phyloP scores from a whole-genome alignment of 345 rosid species.

The Geranium brycei region DNA sequence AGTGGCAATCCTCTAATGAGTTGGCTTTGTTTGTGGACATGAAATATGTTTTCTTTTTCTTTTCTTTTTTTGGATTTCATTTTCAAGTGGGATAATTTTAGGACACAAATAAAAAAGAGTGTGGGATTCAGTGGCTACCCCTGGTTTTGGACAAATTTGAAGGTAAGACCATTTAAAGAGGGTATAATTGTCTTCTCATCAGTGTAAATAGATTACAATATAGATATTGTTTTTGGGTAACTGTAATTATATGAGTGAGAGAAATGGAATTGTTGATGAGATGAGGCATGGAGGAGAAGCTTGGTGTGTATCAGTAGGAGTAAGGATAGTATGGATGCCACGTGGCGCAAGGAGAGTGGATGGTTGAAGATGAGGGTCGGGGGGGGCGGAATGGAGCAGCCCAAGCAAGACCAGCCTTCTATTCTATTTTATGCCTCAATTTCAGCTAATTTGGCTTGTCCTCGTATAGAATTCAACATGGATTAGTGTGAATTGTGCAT shows the following conservation, averaged over 20 bases:
- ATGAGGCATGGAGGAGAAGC: slow-evolving; percentile 41
- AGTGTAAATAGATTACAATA: background rate
- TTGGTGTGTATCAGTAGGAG: slow-evolving; percentile 32
- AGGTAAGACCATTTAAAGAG: background rate
- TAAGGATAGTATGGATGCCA: slow-evolving; percentile 46
- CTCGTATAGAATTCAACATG: too few relatives aligned
- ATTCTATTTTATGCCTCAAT: too few relatives aligned
- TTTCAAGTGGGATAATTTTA: too few relatives aligned
- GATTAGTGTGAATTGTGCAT: too few relatives aligned
- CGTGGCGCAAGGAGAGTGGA: slow-evolving; percentile 36
- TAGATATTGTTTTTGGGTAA: too few relatives aligned
- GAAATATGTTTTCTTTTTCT: slow-evolving; percentile 10
- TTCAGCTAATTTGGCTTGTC: too few relatives aligned
- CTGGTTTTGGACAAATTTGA: slow-evolving; percentile 24
- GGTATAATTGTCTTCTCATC: slow-evolving; percentile 9
- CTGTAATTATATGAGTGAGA: background rate
- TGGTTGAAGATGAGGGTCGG: slow-evolving; percentile 42
- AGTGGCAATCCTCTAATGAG: background rate
- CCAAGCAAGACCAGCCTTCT: background rate
- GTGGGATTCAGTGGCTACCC: slow-evolving; percentile 27
- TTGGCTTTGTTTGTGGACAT: slow-evolving; percentile 1
- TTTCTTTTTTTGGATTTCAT: background rate
- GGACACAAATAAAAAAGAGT: slow-evolving; percentile 5
- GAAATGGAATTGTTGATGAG: slow-evolving; percentile 36
- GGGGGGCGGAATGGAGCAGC: slow-evolving; percentile 31